Evolutionary conservation across 2,329 filamentous ascomycete genomes (phyloP).

Genomic region (Onygena corvina): DNA sequence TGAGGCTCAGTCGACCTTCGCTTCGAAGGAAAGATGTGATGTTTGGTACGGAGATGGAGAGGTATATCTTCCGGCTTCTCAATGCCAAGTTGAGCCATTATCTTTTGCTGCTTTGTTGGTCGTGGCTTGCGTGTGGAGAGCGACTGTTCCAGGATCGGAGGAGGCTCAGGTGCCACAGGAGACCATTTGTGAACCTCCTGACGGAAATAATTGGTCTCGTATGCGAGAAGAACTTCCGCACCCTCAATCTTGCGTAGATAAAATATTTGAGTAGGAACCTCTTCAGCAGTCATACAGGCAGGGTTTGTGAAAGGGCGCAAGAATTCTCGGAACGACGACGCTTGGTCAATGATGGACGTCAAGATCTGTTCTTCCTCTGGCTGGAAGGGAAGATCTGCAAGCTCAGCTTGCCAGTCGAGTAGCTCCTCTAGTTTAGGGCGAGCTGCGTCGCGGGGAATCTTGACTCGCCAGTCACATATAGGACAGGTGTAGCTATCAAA

Average conservation of each 20-base stretch:
- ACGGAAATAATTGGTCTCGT: slow-evolving; percentile 95
- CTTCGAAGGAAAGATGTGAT: slow-evolving; percentile 50
- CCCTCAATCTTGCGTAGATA: slow-evolving; percentile 96
- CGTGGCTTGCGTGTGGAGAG: slow-evolving; percentile 89
- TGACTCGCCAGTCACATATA: slow-evolving; percentile 93
- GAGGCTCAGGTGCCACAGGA: slow-evolving; percentile 73
- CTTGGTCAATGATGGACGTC: slow-evolving; percentile 73
- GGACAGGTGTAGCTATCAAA: slow-evolving; percentile 97
- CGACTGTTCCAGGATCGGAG: slow-evolving; percentile 74
- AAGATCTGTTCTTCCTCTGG: slow-evolving; percentile 87
- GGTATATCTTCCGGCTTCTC: slow-evolving; percentile 85
- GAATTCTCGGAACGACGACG: slow-evolving; percentile 70
- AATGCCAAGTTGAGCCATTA: slow-evolving; percentile 78
- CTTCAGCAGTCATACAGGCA: slow-evolving; percentile 66
- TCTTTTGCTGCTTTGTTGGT: slow-evolving; percentile 91
- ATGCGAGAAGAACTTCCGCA: slow-evolving; percentile 78
- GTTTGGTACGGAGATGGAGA: slow-evolving; percentile 66
- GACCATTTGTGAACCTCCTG: slow-evolving; percentile 93
- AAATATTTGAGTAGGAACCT: slow-evolving; percentile 82
- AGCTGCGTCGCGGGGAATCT: slow-evolving; percentile 90
- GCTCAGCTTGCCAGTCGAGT: slow-evolving; percentile 70
- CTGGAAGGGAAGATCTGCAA: slow-evolving; percentile 72
- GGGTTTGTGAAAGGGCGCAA: slow-evolving; percentile 71
- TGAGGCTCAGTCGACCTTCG: slow-evolving; percentile 53
- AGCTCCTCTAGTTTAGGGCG: slow-evolving; percentile 91